Evolutionary conservation across 2,329 filamentous ascomycete species (phyloP).

Genomic region (Cryphonectria nitschkei): DNA sequence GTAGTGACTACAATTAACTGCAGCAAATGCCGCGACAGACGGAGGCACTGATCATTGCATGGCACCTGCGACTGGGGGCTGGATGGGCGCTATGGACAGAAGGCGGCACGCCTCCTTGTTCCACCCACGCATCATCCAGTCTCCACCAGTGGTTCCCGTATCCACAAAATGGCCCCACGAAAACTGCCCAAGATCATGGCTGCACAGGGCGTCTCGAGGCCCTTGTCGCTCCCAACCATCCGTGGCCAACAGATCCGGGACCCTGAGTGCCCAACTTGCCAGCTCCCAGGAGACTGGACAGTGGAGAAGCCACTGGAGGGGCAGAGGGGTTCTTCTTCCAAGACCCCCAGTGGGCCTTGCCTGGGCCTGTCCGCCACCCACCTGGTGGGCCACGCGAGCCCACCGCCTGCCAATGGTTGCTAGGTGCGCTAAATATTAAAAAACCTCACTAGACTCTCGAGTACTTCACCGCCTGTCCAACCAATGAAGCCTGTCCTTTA

Average conservation of each 20-base stretch:
- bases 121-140: conserved; percentile 5
- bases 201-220: conserved; percentile 25
- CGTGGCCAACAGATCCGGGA: conserved; percentile 11
- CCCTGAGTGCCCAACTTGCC: conserved; percentile 9
- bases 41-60: not conserved
- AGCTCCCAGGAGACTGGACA: conserved; percentile 2
- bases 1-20: not conserved
- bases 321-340: not conserved
- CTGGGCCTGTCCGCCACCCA: conserved; percentile 1
- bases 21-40: not conserved
- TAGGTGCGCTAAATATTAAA: conserved; percentile 15
- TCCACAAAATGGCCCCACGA: not conserved
- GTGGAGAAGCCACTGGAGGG: not conserved
- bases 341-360: conserved; percentile 1
- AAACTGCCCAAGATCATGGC: conserved; percentile 3
- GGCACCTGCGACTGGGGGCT: conserved; percentile 5
- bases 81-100: conserved; percentile 22
- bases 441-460: conserved; percentile 20
- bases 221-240: conserved; percentile 16
- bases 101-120: conserved; percentile 13
- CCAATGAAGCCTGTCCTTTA: conserved; percentile 24
- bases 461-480: conserved; percentile 29
- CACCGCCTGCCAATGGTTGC: conserved; percentile 21
- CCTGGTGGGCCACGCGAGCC: conserved; percentile 19
- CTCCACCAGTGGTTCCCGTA: not conserved